phyloP scores from a whole-genome alignment of 176 grass and related monocot species.

The Carex kokanica region DNA sequence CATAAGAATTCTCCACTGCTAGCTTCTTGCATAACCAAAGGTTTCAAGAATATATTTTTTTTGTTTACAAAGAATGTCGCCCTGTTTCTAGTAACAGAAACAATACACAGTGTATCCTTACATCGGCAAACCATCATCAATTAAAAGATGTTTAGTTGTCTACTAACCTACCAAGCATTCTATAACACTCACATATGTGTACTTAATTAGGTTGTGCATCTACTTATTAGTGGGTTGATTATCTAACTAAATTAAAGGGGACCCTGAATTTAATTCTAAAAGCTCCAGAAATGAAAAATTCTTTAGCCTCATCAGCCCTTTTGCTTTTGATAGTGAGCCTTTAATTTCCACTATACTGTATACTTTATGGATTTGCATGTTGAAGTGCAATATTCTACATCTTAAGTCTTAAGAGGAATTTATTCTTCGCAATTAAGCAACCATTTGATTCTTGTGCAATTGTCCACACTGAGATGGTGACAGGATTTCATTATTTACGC shows the following conservation, averaged over 20 bases:
- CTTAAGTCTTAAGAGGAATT: not conserved
- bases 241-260: slow-evolving; percentile 1
- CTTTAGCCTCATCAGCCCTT: not conserved
- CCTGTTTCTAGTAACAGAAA: not conserved
- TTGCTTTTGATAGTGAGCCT: slow-evolving; percentile 22
- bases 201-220: not conserved
- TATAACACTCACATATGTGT: not conserved
- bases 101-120: not conserved
- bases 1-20: not conserved
- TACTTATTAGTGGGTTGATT: not conserved
- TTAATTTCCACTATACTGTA: slow-evolving; percentile 14
- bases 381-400: not conserved
- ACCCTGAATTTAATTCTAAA: not conserved
- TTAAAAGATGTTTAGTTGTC: not conserved
- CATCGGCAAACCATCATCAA: not conserved
- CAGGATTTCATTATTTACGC: not conserved
- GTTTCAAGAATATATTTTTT: not conserved
- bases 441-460: not conserved
- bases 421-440: slow-evolving; percentile 10
- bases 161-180: not conserved
- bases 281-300: not conserved
- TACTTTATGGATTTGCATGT: slow-evolving; percentile 5
- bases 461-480: not conserved
- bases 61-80: not conserved
- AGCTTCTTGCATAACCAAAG: not conserved